Percentiles rank a stretch among this genome's conserved stretches.
phyloP scores from a whole-genome alignment of 768 basidiomycete genomes.

The Grammothele lineata region DNA sequence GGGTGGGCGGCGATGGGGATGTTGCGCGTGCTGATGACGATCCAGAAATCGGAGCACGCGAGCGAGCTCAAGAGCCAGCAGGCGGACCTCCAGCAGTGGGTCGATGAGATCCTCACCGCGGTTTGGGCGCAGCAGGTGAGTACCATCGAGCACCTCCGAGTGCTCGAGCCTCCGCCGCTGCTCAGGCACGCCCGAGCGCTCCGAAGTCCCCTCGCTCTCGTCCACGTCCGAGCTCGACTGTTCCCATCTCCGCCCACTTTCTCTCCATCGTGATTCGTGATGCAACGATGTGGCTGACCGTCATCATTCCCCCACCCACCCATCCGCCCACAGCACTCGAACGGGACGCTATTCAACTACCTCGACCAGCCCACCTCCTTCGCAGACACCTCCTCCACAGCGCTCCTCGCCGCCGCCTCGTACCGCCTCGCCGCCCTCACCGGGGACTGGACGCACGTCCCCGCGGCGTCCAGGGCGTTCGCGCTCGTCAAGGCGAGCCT shows the following conservation, averaged over 20 bases:
- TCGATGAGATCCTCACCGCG: slow-evolving; percentile 45
- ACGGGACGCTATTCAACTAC: slow-evolving; percentile 50
- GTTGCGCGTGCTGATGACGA: slow-evolving; percentile 53
- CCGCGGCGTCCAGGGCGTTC: slow-evolving; percentile 38
- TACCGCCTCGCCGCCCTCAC: slow-evolving; percentile 49
- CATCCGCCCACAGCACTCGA: slow-evolving; percentile 33
- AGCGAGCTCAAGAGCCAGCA: slow-evolving; percentile 35
- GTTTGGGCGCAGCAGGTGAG: slow-evolving; percentile 43
- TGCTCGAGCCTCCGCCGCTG: too few species aligned
- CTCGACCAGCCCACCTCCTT: slow-evolving; percentile 45
- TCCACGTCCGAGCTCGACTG: too few species aligned
- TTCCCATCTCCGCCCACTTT: too few species aligned
- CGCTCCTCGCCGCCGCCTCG: slow-evolving; percentile 52
- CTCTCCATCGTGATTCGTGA: not conserved
- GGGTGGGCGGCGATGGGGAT: slow-evolving; percentile 72
- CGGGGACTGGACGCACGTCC: slow-evolving; percentile 31
- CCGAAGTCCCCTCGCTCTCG: too few species aligned
- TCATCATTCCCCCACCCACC: not conserved
- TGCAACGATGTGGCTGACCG: not conserved
- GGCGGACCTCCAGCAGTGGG: slow-evolving; percentile 45
- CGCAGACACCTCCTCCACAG: slow-evolving; percentile 50
- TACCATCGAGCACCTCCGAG: too few species aligned
- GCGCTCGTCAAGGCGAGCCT: slow-evolving; percentile 36
- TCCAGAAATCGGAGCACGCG: slow-evolving; percentile 42
- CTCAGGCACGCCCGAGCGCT: too few species aligned